Evolutionary conservation across 2,329 filamentous ascomycete genomes (phyloP).

Genomic region (Cordyceps fumosorosea): DNA sequence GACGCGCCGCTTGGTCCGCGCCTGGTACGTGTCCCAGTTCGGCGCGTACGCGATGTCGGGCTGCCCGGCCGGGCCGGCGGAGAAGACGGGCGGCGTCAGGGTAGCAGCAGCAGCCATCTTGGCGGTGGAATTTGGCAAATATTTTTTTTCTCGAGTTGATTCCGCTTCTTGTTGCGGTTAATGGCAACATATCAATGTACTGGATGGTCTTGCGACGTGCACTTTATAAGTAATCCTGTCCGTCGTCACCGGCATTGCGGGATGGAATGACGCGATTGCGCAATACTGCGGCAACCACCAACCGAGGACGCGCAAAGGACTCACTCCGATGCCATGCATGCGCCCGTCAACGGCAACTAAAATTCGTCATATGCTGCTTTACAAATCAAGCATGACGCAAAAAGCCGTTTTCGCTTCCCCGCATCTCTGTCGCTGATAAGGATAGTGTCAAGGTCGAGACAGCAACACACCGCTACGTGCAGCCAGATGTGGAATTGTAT

Average conservation of each 20-base stretch:
- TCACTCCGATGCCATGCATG: background rate
- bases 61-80: slow-evolving; percentile 35
- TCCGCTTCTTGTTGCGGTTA: too few relatives aligned
- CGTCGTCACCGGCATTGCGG: background rate
- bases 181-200: background rate
- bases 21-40: slow-evolving; percentile 45
- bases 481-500: background rate
- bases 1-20: slow-evolving; percentile 39
- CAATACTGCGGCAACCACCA: slow-evolving; percentile 1
- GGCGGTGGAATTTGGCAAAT: too few relatives aligned
- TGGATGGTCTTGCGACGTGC: background rate
- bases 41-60: slow-evolving; percentile 55
- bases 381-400: slow-evolving; percentile 5
- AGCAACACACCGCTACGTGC: background rate
- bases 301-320: background rate
- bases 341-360: background rate
- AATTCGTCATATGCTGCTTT: background rate
- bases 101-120: background rate
- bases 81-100: background rate
- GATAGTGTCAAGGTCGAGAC: background rate
- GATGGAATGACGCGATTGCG: slow-evolving; percentile 10
- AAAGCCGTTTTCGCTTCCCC: background rate
- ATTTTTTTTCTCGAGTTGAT: too few relatives aligned
- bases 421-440: background rate
- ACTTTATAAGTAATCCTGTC: background rate